Percentiles rank a stretch among this genome's conserved stretches.
phyloP scores from a whole-genome alignment of 208 protist genomes.

The Trypanosomatidae sp. region DNA sequence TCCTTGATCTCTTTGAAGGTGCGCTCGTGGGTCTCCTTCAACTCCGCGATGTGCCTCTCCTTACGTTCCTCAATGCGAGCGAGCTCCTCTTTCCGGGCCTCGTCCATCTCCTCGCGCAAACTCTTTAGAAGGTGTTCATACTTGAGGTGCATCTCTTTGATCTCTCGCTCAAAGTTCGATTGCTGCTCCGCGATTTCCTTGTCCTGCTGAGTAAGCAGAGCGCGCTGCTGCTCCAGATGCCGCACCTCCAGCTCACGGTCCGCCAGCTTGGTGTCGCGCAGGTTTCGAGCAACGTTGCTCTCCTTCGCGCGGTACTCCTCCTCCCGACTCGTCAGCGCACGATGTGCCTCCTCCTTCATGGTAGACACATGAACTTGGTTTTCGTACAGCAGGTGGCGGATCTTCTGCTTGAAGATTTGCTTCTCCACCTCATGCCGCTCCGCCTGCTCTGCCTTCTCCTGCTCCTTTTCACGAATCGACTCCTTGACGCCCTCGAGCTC shows the following conservation, averaged over 20 bases:
- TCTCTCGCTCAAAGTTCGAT: constrained; percentile 84
- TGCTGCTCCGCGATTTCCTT: constrained; percentile 89
- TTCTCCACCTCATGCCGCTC: constrained; percentile 96
- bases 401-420: constrained; percentile 97
- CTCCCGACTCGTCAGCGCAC: constrained; percentile 82
- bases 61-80: constrained; percentile 96
- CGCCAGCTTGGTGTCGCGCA: constrained; percentile 85
- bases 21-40: constrained; percentile 95
- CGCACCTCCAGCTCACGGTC: constrained; percentile 88
- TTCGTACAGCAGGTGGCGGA: constrained; percentile 96
- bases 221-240: constrained; percentile 82
- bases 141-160: constrained; percentile 95
- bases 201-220: constrained; percentile 81
- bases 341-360: constrained; percentile 90
- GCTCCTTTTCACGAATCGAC: constrained; percentile 85
- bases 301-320: constrained; percentile 91
- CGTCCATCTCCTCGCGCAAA: constrained; percentile 92
- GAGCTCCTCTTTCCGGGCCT: constrained; percentile 91
- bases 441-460: constrained; percentile 92
- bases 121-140: constrained; percentile 94
- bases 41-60: constrained; percentile 94
- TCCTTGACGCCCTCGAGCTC: constrained; percentile 89
- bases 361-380: constrained; percentile 93
- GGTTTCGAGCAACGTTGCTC: constrained; percentile 72
- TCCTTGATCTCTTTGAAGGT: constrained; percentile 98